phyloP scores from a whole-genome alignment of 2,329 filamentous ascomycete genomes.

The Fusarium pseudonygamai region DNA sequence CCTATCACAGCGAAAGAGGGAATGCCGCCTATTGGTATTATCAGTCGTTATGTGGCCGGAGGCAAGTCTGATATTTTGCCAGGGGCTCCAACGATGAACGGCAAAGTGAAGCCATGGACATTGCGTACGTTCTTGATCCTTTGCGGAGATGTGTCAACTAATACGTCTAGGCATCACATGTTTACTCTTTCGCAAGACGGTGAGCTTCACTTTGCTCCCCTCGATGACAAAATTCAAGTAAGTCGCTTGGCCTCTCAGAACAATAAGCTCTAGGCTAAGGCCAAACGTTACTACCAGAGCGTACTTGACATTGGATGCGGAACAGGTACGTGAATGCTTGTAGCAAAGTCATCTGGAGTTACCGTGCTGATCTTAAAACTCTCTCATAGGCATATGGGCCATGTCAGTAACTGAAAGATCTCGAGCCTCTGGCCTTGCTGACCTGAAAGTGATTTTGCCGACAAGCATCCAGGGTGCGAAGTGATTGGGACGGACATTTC shows the following conservation, averaged over 20 bases:
- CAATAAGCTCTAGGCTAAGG: background rate
- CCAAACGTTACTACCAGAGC: background rate
- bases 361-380: background rate
- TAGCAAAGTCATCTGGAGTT: background rate
- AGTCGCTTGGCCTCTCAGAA: rapidly evolving
- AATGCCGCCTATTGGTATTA: constrained; percentile 17
- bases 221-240: background rate
- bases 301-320: constrained; percentile 18
- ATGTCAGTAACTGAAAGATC: background rate
- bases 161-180: constrained; percentile 6
- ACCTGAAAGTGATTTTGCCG: constrained; percentile 27
- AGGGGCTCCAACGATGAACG: constrained; percentile 22
- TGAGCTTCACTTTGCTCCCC: constrained; percentile 4
- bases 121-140: background rate
- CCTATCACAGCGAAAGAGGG: constrained; percentile 15
- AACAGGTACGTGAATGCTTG: constrained; percentile 1
- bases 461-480: constrained; percentile 25
- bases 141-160: background rate
- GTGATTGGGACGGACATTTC: constrained; percentile 32
- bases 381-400: constrained; percentile 23
- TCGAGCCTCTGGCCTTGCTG: rapidly evolving
- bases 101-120: constrained; percentile 16
- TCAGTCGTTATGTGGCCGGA: rapidly evolving
- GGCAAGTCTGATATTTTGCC: background rate
- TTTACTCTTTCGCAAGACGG: constrained; percentile 12